These are phyloP conservation scores for Paxillus involutus DNA, from an alignment of 768 basidiomycete species.

Conservation along the genomic window DNA sequence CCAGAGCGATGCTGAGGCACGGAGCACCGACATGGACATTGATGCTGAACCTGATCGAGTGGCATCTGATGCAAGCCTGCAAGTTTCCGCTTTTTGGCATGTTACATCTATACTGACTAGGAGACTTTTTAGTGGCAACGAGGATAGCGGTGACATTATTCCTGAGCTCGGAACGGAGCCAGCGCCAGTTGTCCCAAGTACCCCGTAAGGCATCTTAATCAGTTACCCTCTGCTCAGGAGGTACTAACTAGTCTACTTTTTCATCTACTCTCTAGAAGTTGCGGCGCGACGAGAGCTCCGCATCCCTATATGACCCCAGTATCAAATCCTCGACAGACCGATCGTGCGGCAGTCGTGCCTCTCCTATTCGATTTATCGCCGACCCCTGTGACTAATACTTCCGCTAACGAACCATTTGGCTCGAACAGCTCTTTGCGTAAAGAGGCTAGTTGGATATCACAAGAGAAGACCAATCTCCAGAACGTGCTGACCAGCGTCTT, in stretches of 20 bases:
- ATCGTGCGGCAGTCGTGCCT: not conserved
- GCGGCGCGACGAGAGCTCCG: constrained; percentile 11
- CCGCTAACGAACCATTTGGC: not conserved
- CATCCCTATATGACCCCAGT: constrained; percentile 28
- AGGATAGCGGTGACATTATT: not conserved
- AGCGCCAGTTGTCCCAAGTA: constrained; percentile 2
- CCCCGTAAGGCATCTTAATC: constrained; percentile 17
- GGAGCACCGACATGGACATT: not conserved
- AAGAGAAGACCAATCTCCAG: constrained; percentile 14
- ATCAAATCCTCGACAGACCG: constrained; percentile 19
- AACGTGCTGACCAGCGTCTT: constrained; percentile 15
- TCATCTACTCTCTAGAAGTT: not conserved
- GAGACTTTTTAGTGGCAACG: not conserved
- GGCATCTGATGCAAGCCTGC: constrained; percentile 9
- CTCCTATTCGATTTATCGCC: constrained; percentile 4
- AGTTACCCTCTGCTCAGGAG: not conserved
- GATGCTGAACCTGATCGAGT: not conserved
- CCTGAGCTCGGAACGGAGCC: not conserved
- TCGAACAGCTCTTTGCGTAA: not conserved
- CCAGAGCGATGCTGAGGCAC: not conserved
- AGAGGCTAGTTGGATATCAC: constrained; percentile 7
- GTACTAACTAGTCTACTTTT: not conserved
- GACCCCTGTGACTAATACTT: not conserved
- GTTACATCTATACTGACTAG: not conserved
- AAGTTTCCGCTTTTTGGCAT: not conserved